Evolutionary conservation across 306 rosid genomes (phyloP), one percentile per base, ranked within the genome.

Genomic region (Hippophae gyantsensis): DNA sequence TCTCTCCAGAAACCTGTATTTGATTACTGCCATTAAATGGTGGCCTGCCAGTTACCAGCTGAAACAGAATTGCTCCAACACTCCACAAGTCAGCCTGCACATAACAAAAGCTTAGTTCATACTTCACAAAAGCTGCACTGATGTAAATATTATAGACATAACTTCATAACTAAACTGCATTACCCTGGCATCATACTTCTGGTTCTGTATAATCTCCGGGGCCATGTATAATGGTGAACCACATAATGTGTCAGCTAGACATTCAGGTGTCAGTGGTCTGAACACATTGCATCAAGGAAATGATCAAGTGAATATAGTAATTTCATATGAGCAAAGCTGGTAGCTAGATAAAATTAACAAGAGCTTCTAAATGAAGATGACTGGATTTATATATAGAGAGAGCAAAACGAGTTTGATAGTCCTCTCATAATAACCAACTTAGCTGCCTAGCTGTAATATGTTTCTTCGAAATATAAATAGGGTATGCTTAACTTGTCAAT

Each of bases 221-320:
- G 99, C 99, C 99, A 93, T 93, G 79, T 93, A 93, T 58, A 88
- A 79, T 18, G 99, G 99, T 60, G 99, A 88, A 75, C 99, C 99
- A 51, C 99, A 93, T 8, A 78, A 72, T 47, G 99, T 86, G 70
- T 93, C 95, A 4, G 97, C 99, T 79, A 93, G 70, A 26, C 77
- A 73, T 57, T 78, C 81, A 48, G 86, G 84, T 38, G 72, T 70
- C 49, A 93, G 89, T 56, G 97, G 84, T 89, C 99, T 88, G 79
- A 64, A 61, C 49, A 69, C 18, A 58, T 43, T 42, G 54, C 46
- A 79, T 65, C 72, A 72, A 43, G 38, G 62, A 72, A 68, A 57
- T 53, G 48, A 60, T 51, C 50, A 58, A 42, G 58, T 40, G 10
- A 23, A 66, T 73, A 52, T 38, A 38, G 49, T 2, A 48, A 62